These are phyloP conservation scores for Pichia terricola DNA, from an alignment of 1,139 yeast species.

Conservation along the genomic window DNA sequence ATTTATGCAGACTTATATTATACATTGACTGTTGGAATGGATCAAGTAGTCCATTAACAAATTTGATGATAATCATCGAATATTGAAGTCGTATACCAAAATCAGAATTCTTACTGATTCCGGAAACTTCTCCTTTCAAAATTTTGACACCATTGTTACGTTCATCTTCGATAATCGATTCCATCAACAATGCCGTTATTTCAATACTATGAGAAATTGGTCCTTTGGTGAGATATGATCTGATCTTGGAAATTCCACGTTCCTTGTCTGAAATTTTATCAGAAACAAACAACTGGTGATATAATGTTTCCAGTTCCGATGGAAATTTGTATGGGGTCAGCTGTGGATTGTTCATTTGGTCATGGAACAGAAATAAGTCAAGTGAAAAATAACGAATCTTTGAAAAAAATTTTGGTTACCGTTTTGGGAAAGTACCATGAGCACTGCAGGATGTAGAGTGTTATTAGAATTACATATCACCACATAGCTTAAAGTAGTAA, in stretches of 20 bases:
- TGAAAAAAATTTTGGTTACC: too few species aligned
- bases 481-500: too few species aligned
- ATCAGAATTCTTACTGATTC: slow-evolving; percentile 4
- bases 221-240: slow-evolving; percentile 56
- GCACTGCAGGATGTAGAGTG: too few species aligned
- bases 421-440: too few species aligned
- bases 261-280: not conserved
- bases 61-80: slow-evolving; percentile 71
- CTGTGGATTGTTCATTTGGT: slow-evolving; percentile 7
- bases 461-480: too few species aligned
- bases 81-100: slow-evolving; percentile 39
- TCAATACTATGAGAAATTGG: slow-evolving; percentile 75
- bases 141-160: slow-evolving; percentile 16
- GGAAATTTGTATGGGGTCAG: slow-evolving; percentile 12
- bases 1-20: slow-evolving; percentile 68
- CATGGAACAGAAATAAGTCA: too few species aligned
- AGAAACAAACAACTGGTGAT: slow-evolving; percentile 1
- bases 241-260: slow-evolving; percentile 39
- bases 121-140: too few species aligned
- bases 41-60: slow-evolving; percentile 87
- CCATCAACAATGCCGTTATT: slow-evolving; percentile 53
- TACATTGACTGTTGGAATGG: slow-evolving; percentile 72
- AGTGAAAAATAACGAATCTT: too few species aligned
- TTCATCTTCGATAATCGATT: slow-evolving; percentile 43
- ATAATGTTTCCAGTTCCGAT: slow-evolving; percentile 5